Evolutionary conservation across 139 green algal species (phyloP), one percentile per base, ranked within the genome.

Genomic region (Cymbomonas tetramitiformis): DNA sequence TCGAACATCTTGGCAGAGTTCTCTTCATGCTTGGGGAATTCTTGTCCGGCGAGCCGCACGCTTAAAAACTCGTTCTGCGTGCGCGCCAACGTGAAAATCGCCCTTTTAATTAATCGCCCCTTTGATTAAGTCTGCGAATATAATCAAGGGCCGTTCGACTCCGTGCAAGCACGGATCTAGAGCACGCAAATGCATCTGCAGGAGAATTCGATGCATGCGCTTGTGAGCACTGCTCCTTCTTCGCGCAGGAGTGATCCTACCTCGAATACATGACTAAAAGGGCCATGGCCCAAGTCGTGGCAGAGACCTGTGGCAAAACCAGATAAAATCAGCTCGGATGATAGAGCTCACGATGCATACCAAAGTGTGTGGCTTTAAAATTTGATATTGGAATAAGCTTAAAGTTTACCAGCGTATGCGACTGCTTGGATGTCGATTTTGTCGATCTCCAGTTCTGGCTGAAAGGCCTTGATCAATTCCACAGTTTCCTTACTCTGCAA

Each of bases 201-300:
- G n/a, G n/a, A n/a, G n/a, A n/a, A n/a, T n/a, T n/a, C n/a, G n/a
- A n/a, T n/a, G n/a, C n/a, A n/a, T n/a, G n/a, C n/a, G n/a, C n/a
- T n/a, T n/a, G n/a, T n/a, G n/a, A n/a, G n/a, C n/a, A n/a, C n/a
- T n/a, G n/a, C n/a, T n/a, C n/a, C n/a, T n/a, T n/a, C n/a, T n/a
- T n/a, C n/a, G n/a, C n/a, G n/a, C n/a, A n/a, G n/a, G n/a, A n/a
- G n/a, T n/a, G n/a, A n/a, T n/a, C n/a, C n/a, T n/a, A n/a, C n/a
- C 46, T 61, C 49, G 23, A 68, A 68, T 6, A 87, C 79, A 58
- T 96, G 88, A 31, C 47, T 77, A 64, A 93, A 96, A 19, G 88
- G 88, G 0, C 85, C 87, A 64, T 96, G 88, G 10, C 88, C 88
- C 30, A 96, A 55, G 64, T 96, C 88, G 49, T 96, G 88, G 39